phyloP scores from a whole-genome alignment of 108 stramenopile species.

The Cylindrotheca closterium region DNA sequence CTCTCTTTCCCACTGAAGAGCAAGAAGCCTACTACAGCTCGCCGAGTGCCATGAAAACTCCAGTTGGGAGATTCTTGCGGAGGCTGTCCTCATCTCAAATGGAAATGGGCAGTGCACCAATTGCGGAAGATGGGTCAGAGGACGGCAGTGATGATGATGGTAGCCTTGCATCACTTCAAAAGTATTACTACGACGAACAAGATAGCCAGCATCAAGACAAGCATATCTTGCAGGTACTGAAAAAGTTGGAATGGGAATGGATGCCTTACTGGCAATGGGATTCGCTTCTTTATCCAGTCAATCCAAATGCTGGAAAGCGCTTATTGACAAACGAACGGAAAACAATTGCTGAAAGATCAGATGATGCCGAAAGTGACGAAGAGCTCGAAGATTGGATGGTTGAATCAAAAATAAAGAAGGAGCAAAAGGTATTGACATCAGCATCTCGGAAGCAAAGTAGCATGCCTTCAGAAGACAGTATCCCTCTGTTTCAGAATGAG shows the following conservation, averaged over 20 bases:
- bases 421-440: not conserved
- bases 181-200: slow-evolving; percentile 11
- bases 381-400: not conserved
- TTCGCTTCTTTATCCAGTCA: slow-evolving; percentile 2
- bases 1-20: slow-evolving; percentile 2
- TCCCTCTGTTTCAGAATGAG: slow-evolving; percentile 37
- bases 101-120: not conserved
- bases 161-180: not conserved
- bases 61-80: slow-evolving; percentile 28
- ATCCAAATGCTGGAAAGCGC: not conserved
- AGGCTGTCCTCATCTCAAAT: slow-evolving; percentile 4
- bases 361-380: slow-evolving; percentile 6
- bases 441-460: not conserved
- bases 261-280: slow-evolving; percentile 33
- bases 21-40: slow-evolving; percentile 6
- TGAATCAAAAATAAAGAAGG: not conserved
- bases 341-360: not conserved
- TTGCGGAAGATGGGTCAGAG: not conserved
- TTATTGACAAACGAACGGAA: not conserved
- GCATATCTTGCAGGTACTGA: slow-evolving; percentile 11
- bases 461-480: slow-evolving; percentile 2
- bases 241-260: slow-evolving; percentile 42
- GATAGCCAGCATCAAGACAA: slow-evolving; percentile 12
- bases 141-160: not conserved
- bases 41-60: slow-evolving; percentile 14